Conservation (phyloP, 2,329 filamentous ascomycete species). For the Neofusicoccum cordaticola region DNA sequence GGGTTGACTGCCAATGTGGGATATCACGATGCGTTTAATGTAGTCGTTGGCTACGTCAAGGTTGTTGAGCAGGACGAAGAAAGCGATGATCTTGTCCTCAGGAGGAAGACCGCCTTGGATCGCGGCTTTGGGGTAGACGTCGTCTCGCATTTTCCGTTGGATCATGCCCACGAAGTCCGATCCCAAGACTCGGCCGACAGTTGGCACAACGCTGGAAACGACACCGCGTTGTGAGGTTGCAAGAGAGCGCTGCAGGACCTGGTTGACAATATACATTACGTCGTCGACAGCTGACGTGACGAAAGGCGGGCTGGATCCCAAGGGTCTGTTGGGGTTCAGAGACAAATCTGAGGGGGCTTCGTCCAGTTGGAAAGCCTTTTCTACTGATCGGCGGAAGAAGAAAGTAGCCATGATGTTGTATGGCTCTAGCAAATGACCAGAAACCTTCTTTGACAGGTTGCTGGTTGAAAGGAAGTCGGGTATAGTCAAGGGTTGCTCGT, state of each 20-base stretch:
- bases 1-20: slow-evolving; percentile 50
- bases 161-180: slow-evolving; percentile 96
- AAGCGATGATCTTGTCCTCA: slow-evolving; percentile 82
- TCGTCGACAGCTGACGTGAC: slow-evolving; percentile 96
- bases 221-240: slow-evolving; percentile 81
- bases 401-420: slow-evolving; percentile 94
- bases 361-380: slow-evolving; percentile 96
- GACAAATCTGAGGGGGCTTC: slow-evolving; percentile 79
- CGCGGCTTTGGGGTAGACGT: slow-evolving; percentile 79
- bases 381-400: slow-evolving; percentile 92
- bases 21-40: slow-evolving; percentile 76
- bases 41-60: slow-evolving; percentile 92
- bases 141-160: slow-evolving; percentile 95
- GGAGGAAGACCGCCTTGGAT: slow-evolving; percentile 80
- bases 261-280: slow-evolving; percentile 98
- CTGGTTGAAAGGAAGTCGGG: slow-evolving; percentile 77
- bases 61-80: slow-evolving; percentile 93
- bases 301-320: slow-evolving; percentile 78
- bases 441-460: slow-evolving; percentile 75
- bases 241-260: slow-evolving; percentile 80
- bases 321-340: slow-evolving; percentile 67
- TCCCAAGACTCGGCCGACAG: slow-evolving; percentile 74
- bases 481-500: slow-evolving; percentile 59
- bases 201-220: slow-evolving; percentile 73
- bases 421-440: slow-evolving; percentile 68